Conservation (phyloP, 352 stramenopile genomes). For the Phytophthora cajani region DNA sequence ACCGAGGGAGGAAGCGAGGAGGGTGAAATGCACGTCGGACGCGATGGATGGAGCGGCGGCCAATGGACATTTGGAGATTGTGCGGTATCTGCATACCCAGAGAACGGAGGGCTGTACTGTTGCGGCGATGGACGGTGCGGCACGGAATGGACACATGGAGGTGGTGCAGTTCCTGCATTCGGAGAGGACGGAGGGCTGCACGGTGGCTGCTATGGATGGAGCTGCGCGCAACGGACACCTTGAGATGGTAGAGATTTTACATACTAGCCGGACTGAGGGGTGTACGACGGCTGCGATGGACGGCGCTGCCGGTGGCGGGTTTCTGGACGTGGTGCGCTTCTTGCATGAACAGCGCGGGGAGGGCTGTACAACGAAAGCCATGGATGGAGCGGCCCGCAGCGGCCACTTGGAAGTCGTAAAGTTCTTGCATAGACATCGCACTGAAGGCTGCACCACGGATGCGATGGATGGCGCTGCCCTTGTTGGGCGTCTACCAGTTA, state of each 20-base stretch:
- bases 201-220: constrained; percentile 34
- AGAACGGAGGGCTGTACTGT: constrained; percentile 40
- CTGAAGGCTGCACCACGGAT: constrained; percentile 42
- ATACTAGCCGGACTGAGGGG: constrained; percentile 32
- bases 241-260: constrained; percentile 35
- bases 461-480: constrained; percentile 51
- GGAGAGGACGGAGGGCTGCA: constrained; percentile 35
- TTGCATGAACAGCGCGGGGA: constrained; percentile 40
- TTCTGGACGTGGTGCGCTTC: constrained; percentile 39
- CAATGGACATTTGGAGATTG: constrained; percentile 46
- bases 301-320: constrained; percentile 33
- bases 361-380: constrained; percentile 41
- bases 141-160: constrained; percentile 40
- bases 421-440: constrained; percentile 36
- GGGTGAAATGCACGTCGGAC: constrained; percentile 21
- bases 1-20: neutral
- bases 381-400: constrained; percentile 39
- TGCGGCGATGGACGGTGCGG: constrained; percentile 49
- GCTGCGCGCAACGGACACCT: constrained; percentile 35
- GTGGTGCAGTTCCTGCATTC: constrained; percentile 43
- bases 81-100: constrained; percentile 38
- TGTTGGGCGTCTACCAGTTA: constrained; percentile 36
- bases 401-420: constrained; percentile 38
- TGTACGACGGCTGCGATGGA: constrained; percentile 49
- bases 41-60: constrained; percentile 45